Percentiles rank a stretch among this genome's conserved stretches.
Conservation (phyloP, 805 yeast genomes). For the Wickerhamiella hasegawae region DNA sequence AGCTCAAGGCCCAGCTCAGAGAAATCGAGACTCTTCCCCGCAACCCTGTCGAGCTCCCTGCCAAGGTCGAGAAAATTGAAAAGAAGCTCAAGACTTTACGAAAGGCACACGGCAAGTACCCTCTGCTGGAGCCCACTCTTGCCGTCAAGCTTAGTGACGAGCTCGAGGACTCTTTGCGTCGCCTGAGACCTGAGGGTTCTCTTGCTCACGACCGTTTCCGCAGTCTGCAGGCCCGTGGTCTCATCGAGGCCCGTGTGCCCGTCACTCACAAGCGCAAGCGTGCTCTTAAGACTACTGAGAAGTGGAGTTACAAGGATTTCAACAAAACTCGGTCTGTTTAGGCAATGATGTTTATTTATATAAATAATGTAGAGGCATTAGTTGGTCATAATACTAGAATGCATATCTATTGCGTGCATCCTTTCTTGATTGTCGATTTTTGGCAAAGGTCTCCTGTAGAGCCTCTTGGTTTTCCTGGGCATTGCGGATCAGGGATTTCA, state of each 20-base stretch:
- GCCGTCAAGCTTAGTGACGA: constrained; percentile 84
- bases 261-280: constrained; percentile 50
- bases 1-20: constrained; percentile 40
- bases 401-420: constrained; percentile 20
- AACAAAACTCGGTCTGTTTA: constrained; percentile 1
- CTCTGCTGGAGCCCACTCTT: constrained; percentile 31
- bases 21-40: constrained; percentile 29
- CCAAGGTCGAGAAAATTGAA: constrained; percentile 18
- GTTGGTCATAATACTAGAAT: constrained; percentile 11
- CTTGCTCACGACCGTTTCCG: constrained; percentile 68
- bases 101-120: constrained; percentile 27
- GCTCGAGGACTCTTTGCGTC: constrained; percentile 67
- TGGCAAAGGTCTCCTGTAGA: constrained; percentile 19
- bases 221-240: constrained; percentile 68
- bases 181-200: constrained; percentile 82
- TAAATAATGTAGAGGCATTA: too few relatives aligned
- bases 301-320: constrained; percentile 86
- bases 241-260: constrained; percentile 70
- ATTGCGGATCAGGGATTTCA: constrained; percentile 16
- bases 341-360: too few relatives aligned
- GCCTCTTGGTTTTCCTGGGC: constrained; percentile 21
- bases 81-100: constrained; percentile 26
- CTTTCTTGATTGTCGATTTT: constrained; percentile 13
- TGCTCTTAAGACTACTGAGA: constrained; percentile 66
- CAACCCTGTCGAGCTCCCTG: constrained; percentile 8